Base-by-base conservation (phyloP, 129 eudicot species). In the Scalesia atractyloides region DNA sequence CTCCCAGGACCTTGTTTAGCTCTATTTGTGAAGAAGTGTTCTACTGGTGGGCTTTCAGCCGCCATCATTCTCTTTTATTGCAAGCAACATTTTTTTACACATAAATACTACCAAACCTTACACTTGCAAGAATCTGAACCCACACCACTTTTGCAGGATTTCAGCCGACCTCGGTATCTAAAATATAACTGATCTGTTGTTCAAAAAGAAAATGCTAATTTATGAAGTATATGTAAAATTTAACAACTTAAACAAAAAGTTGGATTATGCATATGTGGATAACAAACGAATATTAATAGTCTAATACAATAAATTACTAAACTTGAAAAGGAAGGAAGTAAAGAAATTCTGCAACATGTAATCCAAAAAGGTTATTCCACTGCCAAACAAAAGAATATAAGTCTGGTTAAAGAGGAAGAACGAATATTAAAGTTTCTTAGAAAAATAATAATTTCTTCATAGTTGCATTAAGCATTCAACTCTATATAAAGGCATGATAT, bases 401-500 rank as follows among this genome's bases (percentile, higher is more conserved):
- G 34, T 9, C n/a, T 4, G 59, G 20, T 54, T 11, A 65, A 56
- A 43, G 43, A 17, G 16, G 9, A 61, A 20, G 1, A 41, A 33
- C 11, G 1, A 48, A 9, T 62, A 34, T 12, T 19, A 7, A 1
- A 74, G 44, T n/a, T 65, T 2, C 68, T 1, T 9, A 37, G 15
- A 66, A 22, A 13, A 52, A 53, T 12, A 9, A 24, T 50, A 15
- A 19, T 63, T 39, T 75, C 48, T 56, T 67, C 41, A 24, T 10
- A 57, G 49, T 12, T 76, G 41, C 74, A 26, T 68, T 59, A 19
- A 18, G 36, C 64, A 59, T 59, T 26, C 41, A 16, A 5, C 41
- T 70, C 56, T 78, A 71, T 63, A 78, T 78, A 71, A 70, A 78
- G 59, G 58, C 52, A 43, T 18, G 16, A 57, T 37, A 36, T 53